These are phyloP conservation scores for Karstenula rhodostoma DNA, from an alignment of 2,329 filamentous ascomycete genomes.

Conservation along the genomic window DNA sequence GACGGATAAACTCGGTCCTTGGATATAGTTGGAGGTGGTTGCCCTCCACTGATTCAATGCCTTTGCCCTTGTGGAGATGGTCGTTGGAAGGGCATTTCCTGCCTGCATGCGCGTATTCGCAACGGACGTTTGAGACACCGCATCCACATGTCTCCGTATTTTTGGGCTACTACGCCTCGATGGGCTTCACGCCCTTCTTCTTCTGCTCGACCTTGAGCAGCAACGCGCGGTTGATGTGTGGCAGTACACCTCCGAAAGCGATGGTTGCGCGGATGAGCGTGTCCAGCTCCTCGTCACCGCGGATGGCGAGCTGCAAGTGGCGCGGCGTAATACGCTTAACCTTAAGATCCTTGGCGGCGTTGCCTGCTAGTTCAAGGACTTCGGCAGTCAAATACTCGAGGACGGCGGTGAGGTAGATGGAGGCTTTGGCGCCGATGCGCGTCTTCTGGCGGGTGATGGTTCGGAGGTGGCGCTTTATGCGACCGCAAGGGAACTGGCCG, in stretches of 20 bases:
- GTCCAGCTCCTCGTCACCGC: constrained; percentile 97
- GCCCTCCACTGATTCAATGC: background rate
- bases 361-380: constrained; percentile 96
- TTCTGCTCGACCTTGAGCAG: constrained; percentile 97
- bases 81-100: background rate
- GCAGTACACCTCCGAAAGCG: constrained; percentile 96
- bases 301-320: constrained; percentile 96
- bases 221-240: constrained; percentile 97
- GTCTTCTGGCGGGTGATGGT: constrained; percentile 99
- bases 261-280: constrained; percentile 97
- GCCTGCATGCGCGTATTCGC: background rate
- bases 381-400: constrained; percentile 98
- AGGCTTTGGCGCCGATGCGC: constrained; percentile 98
- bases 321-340: constrained; percentile 99
- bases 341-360: constrained; percentile 98
- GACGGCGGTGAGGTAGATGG: constrained; percentile 97
- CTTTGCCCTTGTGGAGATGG: background rate
- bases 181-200: constrained; percentile 83
- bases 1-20: background rate
- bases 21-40: background rate
- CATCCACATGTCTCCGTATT: background rate
- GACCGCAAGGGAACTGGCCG: constrained; percentile 92
- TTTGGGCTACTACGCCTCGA: constrained; percentile 32
- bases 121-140: constrained; percentile 2
- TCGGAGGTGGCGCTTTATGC: constrained; percentile 99